Base-by-base conservation (phyloP, 352 stramenopile genomes). In the Blastocystis sp. region DNA sequence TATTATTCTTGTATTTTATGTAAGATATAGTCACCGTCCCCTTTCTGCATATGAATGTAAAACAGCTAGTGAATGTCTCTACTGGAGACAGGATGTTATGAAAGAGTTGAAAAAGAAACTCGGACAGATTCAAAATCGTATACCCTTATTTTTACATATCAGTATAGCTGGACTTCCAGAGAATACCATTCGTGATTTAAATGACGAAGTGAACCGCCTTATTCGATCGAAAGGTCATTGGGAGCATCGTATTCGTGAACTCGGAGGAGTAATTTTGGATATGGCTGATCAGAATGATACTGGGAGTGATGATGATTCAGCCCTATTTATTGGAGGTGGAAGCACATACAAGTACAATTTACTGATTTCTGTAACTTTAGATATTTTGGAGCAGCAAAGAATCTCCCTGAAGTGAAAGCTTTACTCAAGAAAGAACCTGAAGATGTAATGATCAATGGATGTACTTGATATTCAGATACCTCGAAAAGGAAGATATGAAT, bases 1-100 rank as follows among this genome's bases (percentile, higher is more conserved):
- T 81, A 65, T 63, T 63, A 12, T 52, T 52, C 4, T 9, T 63
- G 32, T 37, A 43, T 81, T 65, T 43, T 63, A 19, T 61, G 49
- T 66, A 5, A 69, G 0, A 27, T 24, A 37, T 77, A 87, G 63
- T 54, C 59, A 87, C 56, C 77, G 58, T 42, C 58, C 77, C 21
- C 56, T 77, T 52, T 77, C 77, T 49, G 63, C 58, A n/a, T 87
- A 87, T 16, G 71, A 81, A 52, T 81, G 77, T 19, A 87, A 87
- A 49, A 77, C 77, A 14, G 63, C 63, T 12, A 59, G 51, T 7
- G 77, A 87, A 43, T 87, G 77, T 67, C 42, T 77, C 2, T 77
- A 77, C 42, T 87, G 77, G 77, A 78, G 77, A 77, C 35, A 77
- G n/a, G 77, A 87, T 87, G 63, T 87, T 24, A 54, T 87, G 29